Evolutionary conservation across 2,329 filamentous ascomycete genomes (phyloP).

Genomic region (Penicillium olsonii): DNA sequence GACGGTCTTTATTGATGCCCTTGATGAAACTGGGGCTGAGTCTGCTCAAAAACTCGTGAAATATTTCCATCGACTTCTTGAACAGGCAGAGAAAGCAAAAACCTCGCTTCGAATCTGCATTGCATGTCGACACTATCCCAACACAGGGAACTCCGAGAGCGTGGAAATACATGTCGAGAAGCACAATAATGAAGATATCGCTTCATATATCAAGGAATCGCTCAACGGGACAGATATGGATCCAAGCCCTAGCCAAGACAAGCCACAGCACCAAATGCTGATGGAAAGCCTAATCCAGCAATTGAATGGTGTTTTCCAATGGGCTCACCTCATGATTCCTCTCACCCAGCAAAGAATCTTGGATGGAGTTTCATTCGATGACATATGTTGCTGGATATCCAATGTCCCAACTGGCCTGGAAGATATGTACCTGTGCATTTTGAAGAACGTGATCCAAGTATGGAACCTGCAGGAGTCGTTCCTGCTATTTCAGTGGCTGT

Average conservation of each 20-base stretch:
- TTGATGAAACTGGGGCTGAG: conserved; percentile 13
- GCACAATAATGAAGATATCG: conserved; percentile 6
- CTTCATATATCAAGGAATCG: conserved; percentile 4
- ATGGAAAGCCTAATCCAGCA: not conserved
- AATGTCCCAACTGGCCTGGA: conserved; percentile 8
- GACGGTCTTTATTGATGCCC: conserved; percentile 13
- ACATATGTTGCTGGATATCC: conserved; percentile 3
- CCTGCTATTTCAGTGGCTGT: conserved; percentile 12
- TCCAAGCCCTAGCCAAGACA: not conserved
- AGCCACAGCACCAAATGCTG: not conserved
- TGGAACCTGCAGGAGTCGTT: not conserved
- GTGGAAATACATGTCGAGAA: conserved; percentile 12
- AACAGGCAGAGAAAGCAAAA: not conserved
- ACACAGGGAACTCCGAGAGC: not conserved
- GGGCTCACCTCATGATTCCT: conserved; percentile 10
- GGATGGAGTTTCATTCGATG: conserved; percentile 9
- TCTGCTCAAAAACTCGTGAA: conserved; percentile 2
- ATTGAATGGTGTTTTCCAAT: conserved; percentile 14
- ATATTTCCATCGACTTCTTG: conserved; percentile 8
- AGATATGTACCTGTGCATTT: conserved; percentile 10
- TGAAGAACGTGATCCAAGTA: conserved; percentile 3
- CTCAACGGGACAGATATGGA: not conserved
- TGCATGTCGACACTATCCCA: conserved; percentile 21
- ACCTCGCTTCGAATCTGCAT: conserved; percentile 5
- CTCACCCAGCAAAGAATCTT: not conserved